These are phyloP conservation scores for Pistacia atlantica DNA, from an alignment of 345 rosid species.

Conservation along the genomic window DNA sequence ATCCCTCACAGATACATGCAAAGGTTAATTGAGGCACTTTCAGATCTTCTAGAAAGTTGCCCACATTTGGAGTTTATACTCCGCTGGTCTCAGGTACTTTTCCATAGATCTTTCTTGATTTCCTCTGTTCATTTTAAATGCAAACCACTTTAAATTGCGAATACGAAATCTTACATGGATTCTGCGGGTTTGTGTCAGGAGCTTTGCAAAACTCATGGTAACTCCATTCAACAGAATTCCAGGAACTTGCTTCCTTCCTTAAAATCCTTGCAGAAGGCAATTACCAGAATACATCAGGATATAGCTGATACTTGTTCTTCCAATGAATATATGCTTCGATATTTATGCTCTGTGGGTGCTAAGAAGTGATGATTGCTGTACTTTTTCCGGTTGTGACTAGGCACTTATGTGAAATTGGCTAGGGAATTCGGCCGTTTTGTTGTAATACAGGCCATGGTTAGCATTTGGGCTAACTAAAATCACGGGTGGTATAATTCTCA, in stretches of 20 bases:
- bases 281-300: conserved; percentile 87
- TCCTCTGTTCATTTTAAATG: background rate
- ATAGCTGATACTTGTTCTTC: conserved; percentile 89
- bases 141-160: background rate
- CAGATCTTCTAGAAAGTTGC: conserved; percentile 80
- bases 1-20: conserved; percentile 71
- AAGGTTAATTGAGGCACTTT: conserved; percentile 78
- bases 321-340: conserved; percentile 81
- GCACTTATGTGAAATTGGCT: background rate
- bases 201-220: conserved; percentile 85
- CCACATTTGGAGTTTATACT: conserved; percentile 90
- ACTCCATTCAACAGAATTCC: conserved; percentile 73
- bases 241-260: conserved; percentile 78
- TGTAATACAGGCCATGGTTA: background rate
- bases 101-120: background rate
- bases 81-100: conserved; percentile 82
- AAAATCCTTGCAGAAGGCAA: conserved; percentile 81
- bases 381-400: background rate
- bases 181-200: conserved; percentile 49
- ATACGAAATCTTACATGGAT: background rate
- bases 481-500: background rate
- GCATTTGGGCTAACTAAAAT: background rate
- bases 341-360: conserved; percentile 62
- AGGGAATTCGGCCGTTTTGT: background rate
- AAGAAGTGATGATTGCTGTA: conserved; percentile 26